Base-by-base conservation (phyloP, 306 rosid species). In the Urtica urens region DNA sequence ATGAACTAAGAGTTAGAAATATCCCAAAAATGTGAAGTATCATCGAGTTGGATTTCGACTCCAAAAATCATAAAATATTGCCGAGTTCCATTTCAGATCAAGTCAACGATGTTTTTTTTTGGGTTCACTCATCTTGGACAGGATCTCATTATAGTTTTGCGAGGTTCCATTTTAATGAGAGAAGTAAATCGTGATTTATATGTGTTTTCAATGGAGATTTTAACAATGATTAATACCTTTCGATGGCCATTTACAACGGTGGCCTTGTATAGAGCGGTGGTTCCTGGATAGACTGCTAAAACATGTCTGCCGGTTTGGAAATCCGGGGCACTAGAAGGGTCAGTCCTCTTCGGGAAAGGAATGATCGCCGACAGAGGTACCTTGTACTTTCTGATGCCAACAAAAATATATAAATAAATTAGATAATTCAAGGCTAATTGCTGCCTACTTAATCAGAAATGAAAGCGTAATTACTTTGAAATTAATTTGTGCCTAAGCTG, bases 251-350 rank as follows among this genome's bases (percentile, higher is more conserved):
- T 85, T 62, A 85, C 96, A 60, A 90, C 99, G 4, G 99, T 90
- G 46, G 99, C 99, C 76, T 83, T 90, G 53, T 90, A 90, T 18
- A 90, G 96, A 45, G 99, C 99, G 49, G 95, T 90, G 27, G 99
- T 90, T 58, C 93, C 86, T 55, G 99, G 99, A 79, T 90, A 90
- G 56, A 90, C 99, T 23, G 99, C 99, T 70, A 90, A 73, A 55
- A 90, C 96, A 29, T 74, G 96, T 57, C 63, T 79, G 67, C 99
- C 94, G 7, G 84, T 56, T 33, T 80, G 81, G 43, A 85, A 85
- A 56, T 85, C 95, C 14, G 22, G 74, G 25, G 77, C 87, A 21
- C 63, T 69, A 12, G 92, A 62, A 73, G 92, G 85, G 51, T 90
- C 99, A 12, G 67, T 82, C 61, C 70, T 80, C 80, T 85, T 90